Evolutionary conservation across 2,329 filamentous ascomycete species (phyloP).

Genomic region (Sporothrix mexicana): DNA sequence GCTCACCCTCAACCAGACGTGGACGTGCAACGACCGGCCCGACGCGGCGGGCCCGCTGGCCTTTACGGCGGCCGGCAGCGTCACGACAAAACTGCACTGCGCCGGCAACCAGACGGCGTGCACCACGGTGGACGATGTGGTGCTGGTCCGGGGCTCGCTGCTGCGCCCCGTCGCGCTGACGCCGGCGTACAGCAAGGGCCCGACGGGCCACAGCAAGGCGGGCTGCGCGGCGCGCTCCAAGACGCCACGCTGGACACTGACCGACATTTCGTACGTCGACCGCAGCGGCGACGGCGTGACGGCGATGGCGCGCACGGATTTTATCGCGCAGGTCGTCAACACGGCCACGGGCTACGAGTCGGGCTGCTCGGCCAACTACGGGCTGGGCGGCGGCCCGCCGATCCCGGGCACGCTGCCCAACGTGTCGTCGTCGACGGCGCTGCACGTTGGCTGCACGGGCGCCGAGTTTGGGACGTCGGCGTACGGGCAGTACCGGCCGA

Average conservation of each 20-base stretch:
- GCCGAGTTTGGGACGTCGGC: conserved; percentile 21
- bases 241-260: conserved; percentile 1
- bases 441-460: conserved; percentile 12
- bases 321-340: conserved; percentile 14
- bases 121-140: neutral
- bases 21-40: conserved; percentile 14
- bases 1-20: conserved; percentile 3
- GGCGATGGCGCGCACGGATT: neutral
- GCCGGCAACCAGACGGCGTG: neutral
- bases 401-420: conserved; percentile 8
- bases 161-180: neutral
- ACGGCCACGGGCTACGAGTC: conserved; percentile 20
- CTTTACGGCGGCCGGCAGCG: neutral
- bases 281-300: conserved; percentile 18
- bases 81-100: neutral
- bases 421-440: neutral
- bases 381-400: neutral
- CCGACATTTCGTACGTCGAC: conserved; percentile 16
- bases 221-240: conserved; percentile 13
- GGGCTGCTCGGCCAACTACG: conserved; percentile 24
- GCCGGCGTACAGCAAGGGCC: conserved; percentile 8
- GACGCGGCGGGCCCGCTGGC: neutral
- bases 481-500: neutral
- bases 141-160: neutral
- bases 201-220: neutral